A percentile compares a stretch with the other conserved stretches of the same genome.
Evolutionary conservation across 345 rosid genomes (phyloP).

Genomic region (Aquilaria sinensis): DNA sequence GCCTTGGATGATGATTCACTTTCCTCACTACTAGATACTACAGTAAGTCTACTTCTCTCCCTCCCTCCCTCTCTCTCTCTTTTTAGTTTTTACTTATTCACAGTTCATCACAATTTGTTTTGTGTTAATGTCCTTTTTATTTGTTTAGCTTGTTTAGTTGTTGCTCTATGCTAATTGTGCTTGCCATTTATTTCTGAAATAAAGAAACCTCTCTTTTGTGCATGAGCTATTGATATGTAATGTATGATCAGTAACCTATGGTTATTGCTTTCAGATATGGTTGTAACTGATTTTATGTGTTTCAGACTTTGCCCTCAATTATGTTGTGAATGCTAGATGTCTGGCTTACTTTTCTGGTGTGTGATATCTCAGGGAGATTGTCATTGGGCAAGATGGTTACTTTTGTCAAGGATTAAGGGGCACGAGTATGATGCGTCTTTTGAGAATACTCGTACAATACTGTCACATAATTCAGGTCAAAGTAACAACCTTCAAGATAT

Average conservation of each 20-base stretch:
- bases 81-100: not conserved
- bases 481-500: constrained; percentile 42
- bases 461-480: constrained; percentile 42
- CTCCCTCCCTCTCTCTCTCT: constrained; percentile 3
- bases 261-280: constrained; percentile 11
- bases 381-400: constrained; percentile 97
- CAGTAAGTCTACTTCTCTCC: constrained; percentile 62
- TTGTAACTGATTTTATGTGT: constrained; percentile 4
- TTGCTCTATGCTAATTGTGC: not conserved
- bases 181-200: no score
- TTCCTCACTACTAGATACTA: constrained; percentile 54
- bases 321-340: not conserved
- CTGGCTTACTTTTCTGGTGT: constrained; percentile 13
- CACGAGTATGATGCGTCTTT: constrained; percentile 92
- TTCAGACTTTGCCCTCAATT: constrained; percentile 1
- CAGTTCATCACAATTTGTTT: constrained; percentile 1
- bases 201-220: not conserved
- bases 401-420: constrained; percentile 79
- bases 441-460: constrained; percentile 74
- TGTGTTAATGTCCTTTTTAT: constrained; percentile 1
- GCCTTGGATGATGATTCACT: constrained; percentile 53
- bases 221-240: not conserved
- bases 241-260: not conserved
- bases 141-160: not conserved
- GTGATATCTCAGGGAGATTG: constrained; percentile 73